phyloP scores from a whole-genome alignment of 441 rosid genomes.

The Populus trichocarpa region DNA sequence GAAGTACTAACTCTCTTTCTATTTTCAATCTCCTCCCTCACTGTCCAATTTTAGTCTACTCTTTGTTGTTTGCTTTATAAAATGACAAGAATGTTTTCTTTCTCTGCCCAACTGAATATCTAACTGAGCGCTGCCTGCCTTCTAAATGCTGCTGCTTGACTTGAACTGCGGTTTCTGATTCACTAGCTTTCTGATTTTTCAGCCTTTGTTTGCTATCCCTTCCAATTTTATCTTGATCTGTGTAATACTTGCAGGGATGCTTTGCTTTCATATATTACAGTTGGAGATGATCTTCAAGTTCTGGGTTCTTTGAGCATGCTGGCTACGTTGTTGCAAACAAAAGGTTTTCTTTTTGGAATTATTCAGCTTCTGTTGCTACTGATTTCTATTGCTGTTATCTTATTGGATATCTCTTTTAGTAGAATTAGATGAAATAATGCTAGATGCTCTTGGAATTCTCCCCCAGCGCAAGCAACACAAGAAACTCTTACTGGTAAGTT shows the following conservation, averaged over 20 bases:
- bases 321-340: constrained; percentile 96
- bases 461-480: constrained; percentile 98
- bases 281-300: constrained; percentile 78
- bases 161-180: background rate
- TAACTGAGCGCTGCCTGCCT: background rate
- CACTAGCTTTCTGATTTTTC: background rate
- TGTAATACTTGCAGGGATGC: constrained; percentile 55
- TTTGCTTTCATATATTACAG: constrained; percentile 62
- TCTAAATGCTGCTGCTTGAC: background rate
- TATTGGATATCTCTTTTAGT: constrained; percentile 28
- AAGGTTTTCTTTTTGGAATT: constrained; percentile 56
- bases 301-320: constrained; percentile 85
- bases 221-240: constrained; percentile 1
- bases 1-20: background rate
- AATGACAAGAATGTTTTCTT: background rate
- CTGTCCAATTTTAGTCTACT: background rate
- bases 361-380: constrained; percentile 8
- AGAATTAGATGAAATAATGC: constrained; percentile 98
- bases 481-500: constrained; percentile 85
- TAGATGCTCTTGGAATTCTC: constrained; percentile 97
- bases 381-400: constrained; percentile 23
- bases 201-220: background rate
- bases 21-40: background rate
- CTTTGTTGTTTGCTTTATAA: background rate
- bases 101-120: background rate